Base-by-base conservation (phyloP, 2,329 filamentous ascomycete genomes). In the Corniculantispora saksenae region DNA sequence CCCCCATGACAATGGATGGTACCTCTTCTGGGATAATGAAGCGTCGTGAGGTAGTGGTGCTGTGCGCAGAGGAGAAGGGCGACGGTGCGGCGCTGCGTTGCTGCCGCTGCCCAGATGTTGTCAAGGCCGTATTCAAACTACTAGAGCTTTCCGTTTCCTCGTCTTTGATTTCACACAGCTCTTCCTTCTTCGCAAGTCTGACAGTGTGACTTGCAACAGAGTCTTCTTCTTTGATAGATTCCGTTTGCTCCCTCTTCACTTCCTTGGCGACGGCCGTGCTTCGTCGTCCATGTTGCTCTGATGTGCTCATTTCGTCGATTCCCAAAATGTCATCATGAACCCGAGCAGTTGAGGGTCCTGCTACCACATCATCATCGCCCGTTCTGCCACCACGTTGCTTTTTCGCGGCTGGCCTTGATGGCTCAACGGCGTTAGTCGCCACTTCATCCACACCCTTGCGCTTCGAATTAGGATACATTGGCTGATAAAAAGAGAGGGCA, bases 71-170 rank as follows among this genome's bases (percentile, higher is more conserved):
- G 40, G 27, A 5, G 7, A 29, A 15, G 4, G 61, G 51, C 1
- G 61, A 63, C 27, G 61, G 61, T 5, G 61, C 61, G 13, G 61
- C 43, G 27, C 61, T 63, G 40, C 61, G 53, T 32, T 50, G 59
- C 50, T 7, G n/a, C 19, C 55, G 60, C n/a, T 25, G 60, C 27
- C 55, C 58, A 32, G 9, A 38, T n/a, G n/a, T 58, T 21, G 58
- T 2, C 8, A 5, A 29, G 10, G 15, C 12, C n/a, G 50, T 8
- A 35, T n/a, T 38, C n/a, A 19, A 19, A 23, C 6, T 19, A n/a
- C 19, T 10, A 19, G 13, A 45, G 7, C 35, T 35, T n/a, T 6
- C 45, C 3, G 15, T 38, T 4, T 27, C 32, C 25, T 35, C 50
- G 29, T 13, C 51, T 3, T 48, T 47, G 19, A 43, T 43, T 15